phyloP scores from a whole-genome alignment of 2,329 filamentous ascomycete species.

The Berkeleyomyces rouxiae region DNA sequence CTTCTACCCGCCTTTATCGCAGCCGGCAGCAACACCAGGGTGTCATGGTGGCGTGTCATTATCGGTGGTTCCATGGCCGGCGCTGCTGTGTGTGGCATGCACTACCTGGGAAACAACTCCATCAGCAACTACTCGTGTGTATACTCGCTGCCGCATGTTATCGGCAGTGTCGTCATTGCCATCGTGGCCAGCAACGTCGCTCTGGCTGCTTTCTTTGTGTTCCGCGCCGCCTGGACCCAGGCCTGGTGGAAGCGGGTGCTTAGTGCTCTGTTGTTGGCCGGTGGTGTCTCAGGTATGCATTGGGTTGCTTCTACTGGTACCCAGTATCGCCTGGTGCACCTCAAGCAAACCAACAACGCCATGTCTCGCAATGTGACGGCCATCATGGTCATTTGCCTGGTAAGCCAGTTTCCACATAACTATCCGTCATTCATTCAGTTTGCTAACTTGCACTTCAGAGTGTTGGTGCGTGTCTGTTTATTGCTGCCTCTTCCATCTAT shows the following conservation, averaged over 20 bases:
- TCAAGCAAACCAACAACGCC: conserved; percentile 25
- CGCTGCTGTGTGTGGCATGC: conserved; percentile 66
- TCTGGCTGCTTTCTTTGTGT: conserved; percentile 61
- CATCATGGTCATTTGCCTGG: conserved; percentile 56
- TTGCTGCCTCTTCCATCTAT: conserved; percentile 38
- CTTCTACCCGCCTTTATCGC: conserved; percentile 56
- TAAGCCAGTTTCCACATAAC: conserved; percentile 23
- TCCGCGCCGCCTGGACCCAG: conserved; percentile 59
- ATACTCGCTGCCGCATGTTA: conserved; percentile 42
- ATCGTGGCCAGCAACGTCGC: conserved; percentile 53
- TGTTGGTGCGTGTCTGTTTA: conserved; percentile 41
- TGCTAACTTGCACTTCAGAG: conserved; percentile 27
- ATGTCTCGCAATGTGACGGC: conserved; percentile 48
- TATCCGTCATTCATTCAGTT: not conserved
- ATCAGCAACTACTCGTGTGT: conserved; percentile 58
- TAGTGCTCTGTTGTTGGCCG: conserved; percentile 51
- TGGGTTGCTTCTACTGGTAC: conserved; percentile 66
- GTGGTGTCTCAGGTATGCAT: conserved; percentile 73
- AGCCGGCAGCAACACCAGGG: conserved; percentile 41
- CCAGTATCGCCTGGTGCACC: conserved; percentile 39
- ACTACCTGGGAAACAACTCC: conserved; percentile 73
- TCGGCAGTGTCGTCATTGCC: conserved; percentile 56
- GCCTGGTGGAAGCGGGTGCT: conserved; percentile 58
- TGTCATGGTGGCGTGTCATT: conserved; percentile 41
- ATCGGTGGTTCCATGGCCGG: conserved; percentile 55